phyloP scores from a whole-genome alignment of 2,329 filamentous ascomycete species.

The Myotisia sp. region DNA sequence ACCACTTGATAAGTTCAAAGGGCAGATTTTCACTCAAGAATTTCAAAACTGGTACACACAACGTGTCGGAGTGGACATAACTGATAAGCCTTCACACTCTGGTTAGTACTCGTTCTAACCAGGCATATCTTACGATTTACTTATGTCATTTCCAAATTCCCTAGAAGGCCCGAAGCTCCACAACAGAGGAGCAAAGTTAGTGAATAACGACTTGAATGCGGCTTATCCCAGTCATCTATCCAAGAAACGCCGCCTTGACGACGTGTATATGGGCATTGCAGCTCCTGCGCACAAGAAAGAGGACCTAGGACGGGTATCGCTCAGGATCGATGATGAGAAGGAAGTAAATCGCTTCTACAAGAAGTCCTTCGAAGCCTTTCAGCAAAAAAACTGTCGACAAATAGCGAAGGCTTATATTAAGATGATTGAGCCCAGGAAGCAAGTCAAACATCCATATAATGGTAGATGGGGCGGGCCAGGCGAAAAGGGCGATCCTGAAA shows the following conservation, averaged over 20 bases:
- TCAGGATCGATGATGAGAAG: conserved; percentile 27
- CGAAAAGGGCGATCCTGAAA: conserved; percentile 28
- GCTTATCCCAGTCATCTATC: background rate
- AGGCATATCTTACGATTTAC: background rate
- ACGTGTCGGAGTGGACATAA: conserved; percentile 3
- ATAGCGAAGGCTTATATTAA: conserved; percentile 35
- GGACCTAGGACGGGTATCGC: no score
- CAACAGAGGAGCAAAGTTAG: background rate
- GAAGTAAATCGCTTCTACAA: conserved; percentile 29
- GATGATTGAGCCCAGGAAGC: conserved; percentile 34
- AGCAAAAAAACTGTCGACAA: conserved; percentile 33
- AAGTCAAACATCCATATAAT: conserved; percentile 36
- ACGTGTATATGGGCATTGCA: no score
- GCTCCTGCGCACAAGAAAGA: no score
- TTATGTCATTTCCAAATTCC: background rate
- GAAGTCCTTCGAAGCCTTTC: conserved; percentile 29
- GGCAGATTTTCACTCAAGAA: conserved; percentile 8
- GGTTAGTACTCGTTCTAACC: conserved; percentile 2
- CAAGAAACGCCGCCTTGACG: conserved; percentile 2
- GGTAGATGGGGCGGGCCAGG: conserved; percentile 29
- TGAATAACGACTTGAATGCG: background rate
- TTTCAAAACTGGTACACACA: conserved; percentile 8
- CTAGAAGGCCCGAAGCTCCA: background rate
- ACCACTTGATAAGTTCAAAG: conserved; percentile 8
- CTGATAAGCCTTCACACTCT: conserved; percentile 1